Evolutionary conservation across 805 yeast genomes (phyloP), one percentile per base, ranked within the genome.

Genomic region (Torulaspora delbrueckii): DNA sequence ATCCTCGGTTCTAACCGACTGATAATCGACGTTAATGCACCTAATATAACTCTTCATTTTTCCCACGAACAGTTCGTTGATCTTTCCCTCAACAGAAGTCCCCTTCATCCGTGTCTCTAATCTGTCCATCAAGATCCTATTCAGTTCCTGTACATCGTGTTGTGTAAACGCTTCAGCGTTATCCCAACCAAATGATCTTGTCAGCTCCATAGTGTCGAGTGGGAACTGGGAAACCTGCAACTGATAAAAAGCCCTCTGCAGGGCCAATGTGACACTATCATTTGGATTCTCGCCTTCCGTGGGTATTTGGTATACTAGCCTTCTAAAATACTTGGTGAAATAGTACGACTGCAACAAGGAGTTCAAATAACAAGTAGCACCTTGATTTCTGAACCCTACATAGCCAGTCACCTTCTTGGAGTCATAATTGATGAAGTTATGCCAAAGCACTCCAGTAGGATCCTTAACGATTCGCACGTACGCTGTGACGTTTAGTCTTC

Each of bases 111-210:
- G 85, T 3, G 81, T 73, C 64, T 93, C 99, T 36, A 93, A 73
- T 53, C 84, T 80, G 65, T 93, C 99, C 97, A 93, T 91, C 60
- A 93, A 74, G 31, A 93, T 89, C 56, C 99, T 81, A 63, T 90
- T 89, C 62, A 93, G 73, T 65, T 93, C 99, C 64, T 93, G 99
- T 12, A 93, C 97, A 63, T 93, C 99, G 67, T 93, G 98, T 67
- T 93, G 99, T 2, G 95, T 86, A 66, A 93, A 93, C 0, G 97
- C 96, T 55, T 93, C 99, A 5, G 84, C 82, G 8, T 86, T 77
- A 62, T 89, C 96, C 99, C 99, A 93, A 7, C 99, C 99, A 73
- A 93, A 93, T 0, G 97, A 83, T 48, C 80, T 78, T 0, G 99
- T 93, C 43, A 93, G 73, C 60, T 87, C 96, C 51, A 78, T 63